A percentile compares a stretch with the other conserved stretches of the same genome.
phyloP scores from a whole-genome alignment of 2,329 filamentous ascomycete genomes.

The Chalaropsis ovoidea region DNA sequence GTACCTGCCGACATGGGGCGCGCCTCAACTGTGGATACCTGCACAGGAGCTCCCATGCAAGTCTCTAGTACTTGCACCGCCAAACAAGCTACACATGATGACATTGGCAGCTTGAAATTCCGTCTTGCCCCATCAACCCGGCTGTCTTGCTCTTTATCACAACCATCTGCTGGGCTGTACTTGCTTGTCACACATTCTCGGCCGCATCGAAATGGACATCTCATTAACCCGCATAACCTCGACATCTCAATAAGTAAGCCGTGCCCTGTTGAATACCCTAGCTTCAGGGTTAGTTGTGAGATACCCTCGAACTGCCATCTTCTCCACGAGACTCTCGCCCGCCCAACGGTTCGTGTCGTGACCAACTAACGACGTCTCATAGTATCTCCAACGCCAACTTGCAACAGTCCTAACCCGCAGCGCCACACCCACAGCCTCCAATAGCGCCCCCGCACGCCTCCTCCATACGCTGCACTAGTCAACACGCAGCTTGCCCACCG shows the following conservation, averaged over 20 bases:
- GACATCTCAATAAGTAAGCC: neutral
- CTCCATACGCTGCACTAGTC: neutral
- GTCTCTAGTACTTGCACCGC: neutral
- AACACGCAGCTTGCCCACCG: neutral
- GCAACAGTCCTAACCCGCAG: no score
- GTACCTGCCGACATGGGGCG: neutral
- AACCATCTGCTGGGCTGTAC: neutral
- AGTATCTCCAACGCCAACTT: no score
- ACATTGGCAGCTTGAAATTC: neutral
- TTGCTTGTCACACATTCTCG: neutral
- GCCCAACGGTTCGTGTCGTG: no score
- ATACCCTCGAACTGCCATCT: neutral
- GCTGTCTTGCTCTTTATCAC: neutral
- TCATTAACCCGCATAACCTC: neutral
- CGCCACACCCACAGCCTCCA: no score
- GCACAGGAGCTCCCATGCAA: neutral
- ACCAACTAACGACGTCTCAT: no score
- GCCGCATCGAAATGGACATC: neutral
- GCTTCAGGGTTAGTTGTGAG: neutral
- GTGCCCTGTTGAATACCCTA: neutral
- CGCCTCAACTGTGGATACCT: no score
- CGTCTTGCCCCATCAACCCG: neutral
- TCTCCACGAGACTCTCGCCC: no score
- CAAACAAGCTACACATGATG: neutral
- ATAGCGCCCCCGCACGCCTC: no score